A percentile compares a stretch with the other conserved stretches of the same genome.
Evolutionary conservation across 2,329 filamentous ascomycete species (phyloP).

Genomic region (Claviceps sorghi): DNA sequence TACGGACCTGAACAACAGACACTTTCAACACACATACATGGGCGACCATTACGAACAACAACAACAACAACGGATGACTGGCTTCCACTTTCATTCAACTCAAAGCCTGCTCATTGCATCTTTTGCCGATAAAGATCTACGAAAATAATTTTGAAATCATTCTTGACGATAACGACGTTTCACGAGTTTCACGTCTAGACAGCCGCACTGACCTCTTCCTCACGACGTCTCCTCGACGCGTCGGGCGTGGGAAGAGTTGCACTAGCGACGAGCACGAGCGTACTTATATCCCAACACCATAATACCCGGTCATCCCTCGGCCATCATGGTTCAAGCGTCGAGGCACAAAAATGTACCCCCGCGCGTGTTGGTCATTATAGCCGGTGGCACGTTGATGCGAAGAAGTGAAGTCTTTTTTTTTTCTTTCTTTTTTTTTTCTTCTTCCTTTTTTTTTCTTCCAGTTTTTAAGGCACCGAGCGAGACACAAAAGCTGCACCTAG

Average conservation of each 20-base stretch:
- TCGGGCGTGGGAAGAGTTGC: constrained; percentile 18
- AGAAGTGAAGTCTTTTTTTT: neutral
- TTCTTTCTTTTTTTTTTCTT: neutral
- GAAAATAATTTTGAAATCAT: constrained; percentile 7
- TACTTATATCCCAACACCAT: constrained; percentile 26
- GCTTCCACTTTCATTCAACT: constrained; percentile 12
- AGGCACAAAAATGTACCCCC: neutral
- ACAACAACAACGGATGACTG: constrained; percentile 21
- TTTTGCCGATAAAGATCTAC: constrained; percentile 6
- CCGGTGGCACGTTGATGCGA: constrained; percentile 2
- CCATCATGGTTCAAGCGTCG: constrained; percentile 13
- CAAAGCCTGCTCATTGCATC: constrained; percentile 5
- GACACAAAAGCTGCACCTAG: neutral
- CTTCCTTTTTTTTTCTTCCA: neutral
- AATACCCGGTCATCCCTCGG: constrained; percentile 22
- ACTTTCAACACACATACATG: constrained; percentile 24
- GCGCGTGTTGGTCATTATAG: neutral
- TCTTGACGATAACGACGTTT: constrained; percentile 32
- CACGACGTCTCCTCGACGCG: constrained; percentile 15
- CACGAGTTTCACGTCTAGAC: constrained; percentile 32
- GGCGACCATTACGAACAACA: constrained; percentile 25
- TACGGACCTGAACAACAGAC: constrained; percentile 26
- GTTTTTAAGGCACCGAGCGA: neutral
- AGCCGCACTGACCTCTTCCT: constrained; percentile 22
- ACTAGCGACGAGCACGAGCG: constrained; percentile 23